Base-by-base conservation (phyloP, 345 rosid genomes). In the Dimocarpus longan region DNA sequence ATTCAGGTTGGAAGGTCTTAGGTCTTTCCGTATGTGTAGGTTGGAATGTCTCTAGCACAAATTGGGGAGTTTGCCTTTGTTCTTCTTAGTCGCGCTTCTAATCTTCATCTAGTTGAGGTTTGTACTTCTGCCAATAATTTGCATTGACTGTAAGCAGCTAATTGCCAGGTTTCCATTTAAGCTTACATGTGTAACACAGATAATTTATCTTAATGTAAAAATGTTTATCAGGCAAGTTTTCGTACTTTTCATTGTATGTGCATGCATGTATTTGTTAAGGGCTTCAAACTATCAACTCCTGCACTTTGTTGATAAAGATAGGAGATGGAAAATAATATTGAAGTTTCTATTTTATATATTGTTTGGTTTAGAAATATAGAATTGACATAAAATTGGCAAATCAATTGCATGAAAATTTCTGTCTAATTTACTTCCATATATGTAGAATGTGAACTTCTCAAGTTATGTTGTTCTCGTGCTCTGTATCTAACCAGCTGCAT, bases 41-140 rank as follows among this genome's bases (percentile, higher is more conserved):
- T 89, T 72, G 98, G 98, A 76, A 91, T 94, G 95, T 92, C 98
- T 40, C 89, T 96, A 70, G 98, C 99, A 28, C 99, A 96, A 83
- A 96, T 96, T 69, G 99, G 98, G 78, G 99, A 96, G 69, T 96
- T 96, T 74, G 95, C 98, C 65, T 96, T 96, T 86, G 98, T 96
- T 83, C 94, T 96, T 71, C 90, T 96, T 60, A 96, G 98, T 82
- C 97, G 98, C 57, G 99, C 99, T 75, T 93, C 98, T 81, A 96
- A 96, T 90, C 95, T 96, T 83, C 96, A 87, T 85, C 87, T 96
- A 72, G 93, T 96, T 84, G 99, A 93, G 95, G 98, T 93, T 79
- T 82, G 88, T 71, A 73, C 60, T 75, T 10, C 59, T 74, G 15
- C 67, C 22, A 28, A 60, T 60, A 52, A 69, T 42, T 37, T 76